phyloP scores from a whole-genome alignment of 164 flowering plant genomes.

The Malania oleifera region DNA sequence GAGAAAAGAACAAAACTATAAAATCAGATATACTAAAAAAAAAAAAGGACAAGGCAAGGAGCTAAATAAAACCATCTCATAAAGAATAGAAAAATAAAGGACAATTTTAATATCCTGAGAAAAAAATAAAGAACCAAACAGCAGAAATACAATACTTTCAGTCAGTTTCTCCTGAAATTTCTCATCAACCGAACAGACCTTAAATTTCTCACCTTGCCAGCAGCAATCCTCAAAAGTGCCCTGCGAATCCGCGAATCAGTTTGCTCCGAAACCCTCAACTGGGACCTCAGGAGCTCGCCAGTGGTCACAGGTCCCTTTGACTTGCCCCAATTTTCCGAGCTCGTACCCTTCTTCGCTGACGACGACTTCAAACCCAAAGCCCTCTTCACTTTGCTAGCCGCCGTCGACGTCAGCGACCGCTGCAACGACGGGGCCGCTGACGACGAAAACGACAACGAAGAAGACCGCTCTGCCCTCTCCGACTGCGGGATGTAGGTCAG shows the following conservation, averaged over 20 bases:
- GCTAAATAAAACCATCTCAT: too few relatives aligned
- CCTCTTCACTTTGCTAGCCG: conserved; percentile 76
- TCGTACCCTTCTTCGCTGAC: conserved; percentile 16
- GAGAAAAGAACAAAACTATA: too few relatives aligned
- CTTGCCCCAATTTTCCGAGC: conserved; percentile 18
- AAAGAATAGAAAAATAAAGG: too few relatives aligned
- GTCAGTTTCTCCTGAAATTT: neutral
- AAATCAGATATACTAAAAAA: too few relatives aligned
- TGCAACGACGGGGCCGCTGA: conserved; percentile 30
- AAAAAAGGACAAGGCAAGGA: too few relatives aligned
- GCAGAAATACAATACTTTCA: neutral
- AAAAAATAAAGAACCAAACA: neutral
- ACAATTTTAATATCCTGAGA: too few relatives aligned
- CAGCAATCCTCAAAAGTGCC: conserved; percentile 69
- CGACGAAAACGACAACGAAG: conserved; percentile 5
- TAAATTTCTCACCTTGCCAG: conserved; percentile 54
- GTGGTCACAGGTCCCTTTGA: conserved; percentile 45
- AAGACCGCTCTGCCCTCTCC: conserved; percentile 22
- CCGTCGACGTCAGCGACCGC: conserved; percentile 60
- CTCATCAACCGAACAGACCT: conserved; percentile 10
- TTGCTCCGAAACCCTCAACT: conserved; percentile 84
- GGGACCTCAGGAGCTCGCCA: conserved; percentile 75
- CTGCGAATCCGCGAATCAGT: conserved; percentile 68
- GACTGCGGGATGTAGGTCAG: conserved; percentile 45
- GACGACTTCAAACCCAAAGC: conserved; percentile 61